Base-by-base conservation (phyloP, 192 early-diverging fungal genomes). In the Linnemannia zychae region DNA sequence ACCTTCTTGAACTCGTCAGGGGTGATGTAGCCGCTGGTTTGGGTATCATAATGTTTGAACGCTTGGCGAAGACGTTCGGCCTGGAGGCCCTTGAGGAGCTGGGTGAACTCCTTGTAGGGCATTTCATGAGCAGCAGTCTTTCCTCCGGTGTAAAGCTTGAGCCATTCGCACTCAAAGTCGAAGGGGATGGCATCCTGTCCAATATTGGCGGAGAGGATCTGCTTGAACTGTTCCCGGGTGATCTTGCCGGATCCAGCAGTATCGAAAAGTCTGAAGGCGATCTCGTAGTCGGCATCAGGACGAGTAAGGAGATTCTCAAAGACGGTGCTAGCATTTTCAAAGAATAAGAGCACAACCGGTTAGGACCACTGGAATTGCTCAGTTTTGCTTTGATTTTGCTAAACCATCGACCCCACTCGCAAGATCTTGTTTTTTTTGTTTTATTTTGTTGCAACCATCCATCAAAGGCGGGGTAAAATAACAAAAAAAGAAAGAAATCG, bases 201-300 rank as follows among this genome's bases (percentile, higher is more conserved):
- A 67, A 91, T 75, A 71, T 90, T 88, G 50, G 89, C 86, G 1
- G 87, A 84, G 31, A 95, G 76, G 40, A 94, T 92, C 15, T 91
- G 82, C 76, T 92, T 92, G 90, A 95, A 93, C 82, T 94, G 93
- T 13, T 93, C 91, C 70, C 93, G 81, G 46, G 93, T 92, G 74
- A 94, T 90, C 71, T 89, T 90, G 53, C 93, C 92, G 17, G 90
- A 89, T 37, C 90, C 90, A 57, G 89, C 75, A 36, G 87, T 82
- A 71, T 94, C 94, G 82, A 95, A 92, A 15, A 94, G 80, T 33
- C 91, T 87, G 84, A 94, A 94, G 18, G 93, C 92, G 63, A 95
- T 89, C 82, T 95, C 92, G 72, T 93, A 95, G 70, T 94, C 94
- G 13, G 93, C 93, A 85, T 94, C 93, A 34, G 94, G 93, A 50